Evolutionary conservation across 2,329 filamentous ascomycete species (phyloP).

Genomic region (Zymoseptoria tritici): DNA sequence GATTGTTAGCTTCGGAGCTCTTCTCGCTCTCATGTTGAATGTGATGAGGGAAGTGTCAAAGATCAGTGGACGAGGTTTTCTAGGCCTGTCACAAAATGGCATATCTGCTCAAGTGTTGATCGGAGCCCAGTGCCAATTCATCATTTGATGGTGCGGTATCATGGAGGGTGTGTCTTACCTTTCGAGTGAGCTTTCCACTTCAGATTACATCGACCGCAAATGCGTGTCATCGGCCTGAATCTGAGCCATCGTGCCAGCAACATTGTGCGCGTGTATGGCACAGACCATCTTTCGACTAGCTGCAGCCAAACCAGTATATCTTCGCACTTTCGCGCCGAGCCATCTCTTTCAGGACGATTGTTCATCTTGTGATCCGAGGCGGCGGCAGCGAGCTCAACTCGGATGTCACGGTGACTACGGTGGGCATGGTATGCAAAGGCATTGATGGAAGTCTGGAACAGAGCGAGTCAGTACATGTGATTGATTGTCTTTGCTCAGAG

Average conservation of each 20-base stretch:
- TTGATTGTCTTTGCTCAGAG: background rate
- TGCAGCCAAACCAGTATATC: slow-evolving; percentile 10
- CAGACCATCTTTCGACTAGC: slow-evolving; percentile 2
- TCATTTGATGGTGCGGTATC: slow-evolving; percentile 18
- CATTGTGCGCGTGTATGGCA: slow-evolving; percentile 4
- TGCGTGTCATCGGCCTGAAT: background rate
- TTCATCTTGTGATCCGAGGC: slow-evolving; percentile 12
- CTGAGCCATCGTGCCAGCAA: background rate
- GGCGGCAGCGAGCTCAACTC: slow-evolving; percentile 3
- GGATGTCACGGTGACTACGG: slow-evolving; percentile 18
- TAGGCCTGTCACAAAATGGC: slow-evolving; percentile 37
- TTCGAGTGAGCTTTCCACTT: background rate
- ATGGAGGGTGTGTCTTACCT: slow-evolving; percentile 6
- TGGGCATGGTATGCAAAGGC: slow-evolving; percentile 19
- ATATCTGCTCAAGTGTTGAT: slow-evolving; percentile 28
- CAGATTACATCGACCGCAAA: no score
- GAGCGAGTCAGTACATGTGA: slow-evolving; percentile 8
- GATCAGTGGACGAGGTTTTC: slow-evolving; percentile 40
- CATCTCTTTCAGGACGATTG: background rate
- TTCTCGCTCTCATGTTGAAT: slow-evolving; percentile 1
- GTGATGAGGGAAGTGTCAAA: slow-evolving; percentile 3
- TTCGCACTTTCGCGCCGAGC: background rate
- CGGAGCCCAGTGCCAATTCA: slow-evolving; percentile 36
- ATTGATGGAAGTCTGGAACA: slow-evolving; percentile 14
- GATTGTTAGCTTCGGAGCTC: background rate